phyloP scores from a whole-genome alignment of 1,284 basidiomycete species.

The Tilletia setariae region DNA sequence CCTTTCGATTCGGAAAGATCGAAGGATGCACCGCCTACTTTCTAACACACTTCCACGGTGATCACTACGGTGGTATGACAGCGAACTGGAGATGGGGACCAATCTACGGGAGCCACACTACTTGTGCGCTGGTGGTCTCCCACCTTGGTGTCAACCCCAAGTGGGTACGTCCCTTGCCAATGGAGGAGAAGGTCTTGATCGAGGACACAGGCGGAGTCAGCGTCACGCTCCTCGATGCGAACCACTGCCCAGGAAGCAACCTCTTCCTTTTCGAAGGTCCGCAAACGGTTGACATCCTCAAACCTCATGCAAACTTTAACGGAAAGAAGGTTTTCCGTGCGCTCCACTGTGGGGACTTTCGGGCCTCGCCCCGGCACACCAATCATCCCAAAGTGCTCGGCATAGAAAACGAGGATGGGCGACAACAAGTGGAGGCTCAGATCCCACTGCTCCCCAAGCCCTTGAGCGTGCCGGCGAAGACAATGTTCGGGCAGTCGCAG shows the following conservation, averaged over 20 bases:
- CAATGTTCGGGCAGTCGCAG: neutral
- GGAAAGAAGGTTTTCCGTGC: constrained; percentile 69
- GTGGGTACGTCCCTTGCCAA: constrained; percentile 81
- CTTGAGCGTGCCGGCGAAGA: too few relatives aligned
- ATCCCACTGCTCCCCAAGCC: too few relatives aligned
- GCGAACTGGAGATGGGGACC: constrained; percentile 82
- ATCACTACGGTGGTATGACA: constrained; percentile 49
- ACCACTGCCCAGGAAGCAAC: constrained; percentile 88
- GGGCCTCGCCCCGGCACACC: constrained; percentile 52
- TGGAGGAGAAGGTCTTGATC: constrained; percentile 71
- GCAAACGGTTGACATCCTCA: constrained; percentile 73
- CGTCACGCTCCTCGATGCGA: constrained; percentile 93
- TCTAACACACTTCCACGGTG: constrained; percentile 63
- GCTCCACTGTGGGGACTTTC: constrained; percentile 83
- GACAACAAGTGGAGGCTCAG: neutral
- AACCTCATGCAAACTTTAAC: neutral
- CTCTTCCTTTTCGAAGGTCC: constrained; percentile 88
- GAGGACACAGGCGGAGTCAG: constrained; percentile 79
- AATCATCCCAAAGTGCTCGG: constrained; percentile 29
- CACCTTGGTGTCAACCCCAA: constrained; percentile 81
- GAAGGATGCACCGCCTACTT: constrained; percentile 84
- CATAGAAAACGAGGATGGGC: neutral
- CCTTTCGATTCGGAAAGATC: constrained; percentile 87
- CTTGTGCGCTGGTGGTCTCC: constrained; percentile 82
- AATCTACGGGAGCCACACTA: constrained; percentile 84